Base-by-base conservation (phyloP, 129 eudicot species). In the Rutidosis leptorrhynchoides region DNA sequence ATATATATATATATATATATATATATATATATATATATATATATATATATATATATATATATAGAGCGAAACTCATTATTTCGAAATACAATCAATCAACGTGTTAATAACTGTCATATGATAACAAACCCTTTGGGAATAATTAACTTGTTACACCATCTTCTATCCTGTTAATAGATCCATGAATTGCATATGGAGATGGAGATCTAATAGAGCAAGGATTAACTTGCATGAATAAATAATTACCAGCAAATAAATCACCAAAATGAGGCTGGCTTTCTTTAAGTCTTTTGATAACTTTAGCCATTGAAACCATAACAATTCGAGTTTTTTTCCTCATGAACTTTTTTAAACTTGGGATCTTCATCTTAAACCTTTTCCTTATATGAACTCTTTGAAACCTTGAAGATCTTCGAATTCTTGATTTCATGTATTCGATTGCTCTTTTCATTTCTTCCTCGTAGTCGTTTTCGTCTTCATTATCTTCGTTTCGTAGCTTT, bases 211-310 rank as follows among this genome's bases (percentile, higher is more conserved):
- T 35, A 32, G 95, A 75, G 35, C 83, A 42, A 19, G 97, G 97
- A 73, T 82, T 78, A 15, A 90, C 93, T 78, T 90, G 97, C 97
- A 87, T 78, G 77, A 90, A 82, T 67, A 90, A 55, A 75, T 90
- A 90, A 65, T 87, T 90, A 48, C 97, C 97, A 40, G 95, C 95
- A 77, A 90, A 90, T 32, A 90, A 74, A 77, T 90, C 95, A 16
- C 95, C 97, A 59, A 87, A 87, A 72, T 87, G 97, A 6, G 84
- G 49, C 64, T 74, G 87, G 51, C 95, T 79, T 2, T 90, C 95
- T 71, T 80, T 90, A 49, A 90, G 83, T 74, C 97, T 82, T 48
- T 79, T 87, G 65, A 73, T 14, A 16, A 90, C 81, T 54, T 80
- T 90, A 2, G 70, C 64, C 87, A 83, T 77, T 0, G 87, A 87